These are phyloP conservation scores for Platanus orientalis DNA, from an alignment of 164 flowering plant species.

Conservation along the genomic window DNA sequence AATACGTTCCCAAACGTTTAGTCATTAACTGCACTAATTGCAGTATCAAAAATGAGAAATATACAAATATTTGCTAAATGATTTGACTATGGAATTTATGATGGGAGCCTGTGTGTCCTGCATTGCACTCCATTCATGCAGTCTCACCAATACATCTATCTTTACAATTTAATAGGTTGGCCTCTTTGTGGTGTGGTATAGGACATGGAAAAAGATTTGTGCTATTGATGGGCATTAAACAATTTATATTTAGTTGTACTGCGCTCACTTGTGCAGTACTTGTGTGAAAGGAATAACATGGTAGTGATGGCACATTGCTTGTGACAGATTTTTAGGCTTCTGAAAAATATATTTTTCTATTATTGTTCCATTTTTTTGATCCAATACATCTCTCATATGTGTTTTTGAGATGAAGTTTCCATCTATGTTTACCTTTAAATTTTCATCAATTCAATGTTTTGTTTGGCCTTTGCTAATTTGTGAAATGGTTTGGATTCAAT, in stretches of 20 bases:
- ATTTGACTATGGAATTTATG: background rate
- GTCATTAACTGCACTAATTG: background rate
- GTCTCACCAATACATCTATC: background rate
- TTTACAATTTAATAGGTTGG: background rate
- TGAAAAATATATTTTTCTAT: slow-evolving; percentile 1
- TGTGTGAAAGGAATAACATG: background rate
- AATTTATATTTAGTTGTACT: background rate
- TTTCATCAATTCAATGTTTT: background rate
- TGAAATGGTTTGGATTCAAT: slow-evolving; percentile 14
- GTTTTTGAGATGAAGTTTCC: background rate
- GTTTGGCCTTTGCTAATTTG: slow-evolving; percentile 10
- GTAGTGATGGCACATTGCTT: background rate
- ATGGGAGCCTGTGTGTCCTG: background rate
- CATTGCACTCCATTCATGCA: background rate
- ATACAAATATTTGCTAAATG: background rate
- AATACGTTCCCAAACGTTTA: no score
- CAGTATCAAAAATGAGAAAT: background rate
- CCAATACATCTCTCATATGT: background rate
- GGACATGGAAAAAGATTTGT: background rate
- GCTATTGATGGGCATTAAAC: background rate
- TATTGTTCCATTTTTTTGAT: background rate
- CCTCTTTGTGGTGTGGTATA: background rate
- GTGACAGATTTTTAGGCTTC: background rate
- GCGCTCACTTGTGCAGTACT: background rate
- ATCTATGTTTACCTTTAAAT: background rate